Conservation (phyloP, 768 basidiomycete species). For the Tylopilus intermedius region DNA sequence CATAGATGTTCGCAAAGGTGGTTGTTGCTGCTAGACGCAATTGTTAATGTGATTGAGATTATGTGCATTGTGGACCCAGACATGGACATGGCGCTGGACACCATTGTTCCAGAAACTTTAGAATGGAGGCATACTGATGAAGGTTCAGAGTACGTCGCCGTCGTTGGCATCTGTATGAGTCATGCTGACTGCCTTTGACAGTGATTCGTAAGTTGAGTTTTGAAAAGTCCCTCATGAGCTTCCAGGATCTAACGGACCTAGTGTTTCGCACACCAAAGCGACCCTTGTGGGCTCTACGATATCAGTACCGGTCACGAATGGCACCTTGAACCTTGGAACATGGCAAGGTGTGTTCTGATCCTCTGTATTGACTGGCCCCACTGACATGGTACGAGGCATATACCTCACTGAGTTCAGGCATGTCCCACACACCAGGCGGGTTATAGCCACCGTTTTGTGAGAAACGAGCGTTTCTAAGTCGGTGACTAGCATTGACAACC, state of each 20-base stretch:
- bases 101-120: constrained; percentile 78
- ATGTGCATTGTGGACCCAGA: constrained; percentile 46
- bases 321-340: constrained; percentile 74
- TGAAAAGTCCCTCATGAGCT: background rate
- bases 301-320: constrained; percentile 78
- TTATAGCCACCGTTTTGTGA: constrained; percentile 82
- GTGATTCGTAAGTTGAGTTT: constrained; percentile 67
- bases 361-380: background rate
- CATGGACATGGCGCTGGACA: constrained; percentile 93
- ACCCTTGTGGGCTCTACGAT: constrained; percentile 80
- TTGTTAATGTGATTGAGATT: constrained; percentile 17
- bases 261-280: constrained; percentile 88
- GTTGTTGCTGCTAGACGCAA: background rate
- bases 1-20: constrained; percentile 43
- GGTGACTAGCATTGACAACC: background rate
- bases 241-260: constrained; percentile 24
- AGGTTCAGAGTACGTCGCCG: constrained; percentile 68
- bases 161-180: background rate
- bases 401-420: constrained; percentile 86
- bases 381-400: constrained; percentile 47
- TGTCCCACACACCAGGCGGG: constrained; percentile 53
- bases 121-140: constrained; percentile 87
- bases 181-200: constrained; percentile 26
- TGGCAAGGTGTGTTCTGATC: constrained; percentile 70
- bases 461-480: constrained; percentile 15